These are phyloP conservation scores for Conticribra weissflogii DNA, from an alignment of 108 stramenopile genomes.

Conservation along the genomic window DNA sequence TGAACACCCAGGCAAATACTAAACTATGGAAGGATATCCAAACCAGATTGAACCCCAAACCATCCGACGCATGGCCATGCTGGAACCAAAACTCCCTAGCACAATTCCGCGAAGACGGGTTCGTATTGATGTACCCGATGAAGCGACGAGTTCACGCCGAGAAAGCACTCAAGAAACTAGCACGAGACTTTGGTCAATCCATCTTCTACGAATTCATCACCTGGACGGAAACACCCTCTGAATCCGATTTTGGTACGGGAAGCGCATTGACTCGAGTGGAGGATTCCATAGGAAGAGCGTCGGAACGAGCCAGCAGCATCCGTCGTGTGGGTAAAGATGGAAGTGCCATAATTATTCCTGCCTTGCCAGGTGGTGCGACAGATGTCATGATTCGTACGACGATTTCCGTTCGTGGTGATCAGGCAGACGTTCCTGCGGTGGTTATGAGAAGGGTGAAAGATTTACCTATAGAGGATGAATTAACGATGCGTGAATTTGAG, in stretches of 20 bases:
- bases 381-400: constrained; percentile 49
- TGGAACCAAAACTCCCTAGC: constrained; percentile 37
- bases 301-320: constrained; percentile 13
- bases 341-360: constrained; percentile 15
- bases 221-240: constrained; percentile 16
- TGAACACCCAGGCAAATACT: constrained; percentile 22
- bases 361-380: constrained; percentile 22
- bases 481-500: constrained; percentile 48
- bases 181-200: constrained; percentile 32
- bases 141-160: constrained; percentile 21
- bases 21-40: constrained; percentile 29
- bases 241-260: constrained; percentile 7
- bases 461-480: constrained; percentile 43
- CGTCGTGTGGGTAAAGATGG: constrained; percentile 26
- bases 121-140: constrained; percentile 24
- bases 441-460: constrained; percentile 48
- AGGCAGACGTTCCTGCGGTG: constrained; percentile 14
- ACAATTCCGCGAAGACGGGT: constrained; percentile 33
- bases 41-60: constrained; percentile 17
- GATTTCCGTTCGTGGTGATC: constrained; percentile 1
- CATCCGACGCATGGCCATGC: constrained; percentile 43
- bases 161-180: constrained; percentile 24
- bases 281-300: not conserved
- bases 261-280: not conserved
- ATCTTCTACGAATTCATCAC: constrained; percentile 39